Evolutionary conservation across 805 yeast genomes (phyloP).

Genomic region (Teunomyces atbi): DNA sequence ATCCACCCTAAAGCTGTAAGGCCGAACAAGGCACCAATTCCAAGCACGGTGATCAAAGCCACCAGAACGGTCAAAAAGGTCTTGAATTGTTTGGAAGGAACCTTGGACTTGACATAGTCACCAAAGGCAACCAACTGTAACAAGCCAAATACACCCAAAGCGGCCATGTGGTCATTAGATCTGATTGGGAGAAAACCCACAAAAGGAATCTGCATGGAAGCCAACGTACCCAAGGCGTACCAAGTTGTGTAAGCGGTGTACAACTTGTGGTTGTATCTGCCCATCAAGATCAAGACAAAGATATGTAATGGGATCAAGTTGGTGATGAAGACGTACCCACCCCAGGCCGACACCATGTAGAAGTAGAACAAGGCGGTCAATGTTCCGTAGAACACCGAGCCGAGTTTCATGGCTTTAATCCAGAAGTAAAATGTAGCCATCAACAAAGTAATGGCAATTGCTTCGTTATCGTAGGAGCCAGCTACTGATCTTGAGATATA

Average conservation of each 20-base stretch:
- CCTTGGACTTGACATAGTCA: constrained; percentile 70
- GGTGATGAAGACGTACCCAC: constrained; percentile 98
- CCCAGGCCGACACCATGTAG: constrained; percentile 99
- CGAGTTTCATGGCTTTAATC: constrained; percentile 91
- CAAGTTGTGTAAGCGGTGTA: constrained; percentile 94
- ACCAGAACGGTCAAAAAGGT: constrained; percentile 63
- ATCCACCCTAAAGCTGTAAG: constrained; percentile 90
- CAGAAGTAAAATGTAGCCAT: constrained; percentile 95
- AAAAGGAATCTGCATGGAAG: constrained; percentile 98
- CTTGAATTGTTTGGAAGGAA: constrained; percentile 71
- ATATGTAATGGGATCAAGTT: constrained; percentile 95
- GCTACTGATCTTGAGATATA: constrained; percentile 98
- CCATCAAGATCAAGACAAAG: constrained; percentile 88
- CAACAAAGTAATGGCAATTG: constrained; percentile 92
- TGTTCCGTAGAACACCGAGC: constrained; percentile 81
- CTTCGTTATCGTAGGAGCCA: constrained; percentile 98
- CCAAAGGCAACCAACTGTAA: constrained; percentile 88
- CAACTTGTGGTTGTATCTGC: constrained; percentile 78
- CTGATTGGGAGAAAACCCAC: constrained; percentile 97
- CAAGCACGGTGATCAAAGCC: constrained; percentile 53
- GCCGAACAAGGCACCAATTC: constrained; percentile 67
- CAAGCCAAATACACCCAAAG: constrained; percentile 94
- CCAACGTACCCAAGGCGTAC: constrained; percentile 96
- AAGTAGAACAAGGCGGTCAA: constrained; percentile 86
- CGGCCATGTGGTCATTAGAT: constrained; percentile 98